Percentiles rank a stretch among this genome's conserved stretches.
phyloP scores from a whole-genome alignment of 202 grass and related monocot species.

The Bolboschoenoplectus hybrid region DNA sequence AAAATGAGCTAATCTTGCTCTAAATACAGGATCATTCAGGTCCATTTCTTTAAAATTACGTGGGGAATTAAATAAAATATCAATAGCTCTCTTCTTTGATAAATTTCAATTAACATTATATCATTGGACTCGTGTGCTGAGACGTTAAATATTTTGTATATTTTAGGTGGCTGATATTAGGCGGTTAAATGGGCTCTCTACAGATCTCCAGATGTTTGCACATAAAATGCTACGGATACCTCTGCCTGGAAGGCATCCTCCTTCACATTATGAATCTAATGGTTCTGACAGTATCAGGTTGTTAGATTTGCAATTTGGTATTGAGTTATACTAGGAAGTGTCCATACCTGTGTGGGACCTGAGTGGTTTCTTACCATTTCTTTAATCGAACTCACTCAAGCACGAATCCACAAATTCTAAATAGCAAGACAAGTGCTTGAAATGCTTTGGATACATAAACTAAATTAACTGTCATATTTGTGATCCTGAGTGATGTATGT shows the following conservation, averaged over 20 bases:
- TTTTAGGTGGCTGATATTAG: slow-evolving; percentile 88
- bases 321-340: slow-evolving; percentile 7
- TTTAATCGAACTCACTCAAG: neutral
- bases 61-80: slow-evolving; percentile 9
- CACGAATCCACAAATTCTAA: neutral
- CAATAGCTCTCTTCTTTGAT: neutral
- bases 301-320: slow-evolving; percentile 19
- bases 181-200: slow-evolving; percentile 80
- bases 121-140: slow-evolving; percentile 40
- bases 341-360: neutral
- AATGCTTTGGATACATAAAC: neutral
- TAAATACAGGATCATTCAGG: neutral
- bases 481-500: slow-evolving; percentile 1
- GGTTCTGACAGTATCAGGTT: slow-evolving; percentile 55
- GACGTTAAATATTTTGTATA: slow-evolving; percentile 20
- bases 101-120: neutral
- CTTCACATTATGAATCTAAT: slow-evolving; percentile 58
- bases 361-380: neutral
- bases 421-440: neutral
- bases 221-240: slow-evolving; percentile 86
- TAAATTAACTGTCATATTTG: slow-evolving; percentile 1
- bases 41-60: no score
- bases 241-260: slow-evolving; percentile 69
- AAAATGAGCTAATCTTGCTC: neutral
- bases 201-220: slow-evolving; percentile 97